Base-by-base conservation (phyloP, 2,329 filamentous ascomycete genomes). In the Xylariaceae sp. region DNA sequence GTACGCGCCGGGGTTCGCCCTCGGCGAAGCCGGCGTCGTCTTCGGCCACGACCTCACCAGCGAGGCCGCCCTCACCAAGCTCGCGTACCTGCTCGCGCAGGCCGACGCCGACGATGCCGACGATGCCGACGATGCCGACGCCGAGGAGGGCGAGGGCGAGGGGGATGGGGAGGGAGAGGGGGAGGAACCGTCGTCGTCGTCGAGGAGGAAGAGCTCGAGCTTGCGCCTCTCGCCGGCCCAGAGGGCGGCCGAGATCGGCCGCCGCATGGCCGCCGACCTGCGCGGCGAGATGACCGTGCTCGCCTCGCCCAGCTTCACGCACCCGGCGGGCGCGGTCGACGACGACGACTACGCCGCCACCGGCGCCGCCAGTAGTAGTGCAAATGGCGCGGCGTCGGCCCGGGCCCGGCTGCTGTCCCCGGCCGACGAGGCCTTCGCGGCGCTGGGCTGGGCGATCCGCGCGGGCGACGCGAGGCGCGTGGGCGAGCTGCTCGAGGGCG, bases 1-100 rank as follows among this genome's bases (percentile, higher is more conserved):
- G n/a, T 88, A 87, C 60, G 83, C 82, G 2, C 77, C 83, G 0
- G 83, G 79, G 7, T 84, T 85, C 45, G 79, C 82, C 25, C 73
- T 94, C 13, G 86, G 85, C 24, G 73, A 80, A 35, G 85, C 85
- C 3, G 89, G 89, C 21, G 86, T 95, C 31, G 85, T 94, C 19
- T 89, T 92, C 45, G 89, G 89, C 5, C 76, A 89, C 45, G 88
- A 94, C 52, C 71, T 94, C 61, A 95, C 89, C 0, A 83, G 83
- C 15, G 89, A 95, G 63, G 89, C 86, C 3, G 89, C 89, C 5
- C 73, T 94, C 46, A 92, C 89, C 14, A 95, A 95, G 59, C 71
- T 95, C 18, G 85, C 86, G 2, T 94, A 93, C 56, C 72, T 94
- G 3, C 72, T 94, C 13, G 83, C 84, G 4, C 57, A 72, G 4